Percentiles rank a stretch among this genome's conserved stretches.
phyloP scores from a whole-genome alignment of 2,329 filamentous ascomycete species.

The Fusarium mundagurra region DNA sequence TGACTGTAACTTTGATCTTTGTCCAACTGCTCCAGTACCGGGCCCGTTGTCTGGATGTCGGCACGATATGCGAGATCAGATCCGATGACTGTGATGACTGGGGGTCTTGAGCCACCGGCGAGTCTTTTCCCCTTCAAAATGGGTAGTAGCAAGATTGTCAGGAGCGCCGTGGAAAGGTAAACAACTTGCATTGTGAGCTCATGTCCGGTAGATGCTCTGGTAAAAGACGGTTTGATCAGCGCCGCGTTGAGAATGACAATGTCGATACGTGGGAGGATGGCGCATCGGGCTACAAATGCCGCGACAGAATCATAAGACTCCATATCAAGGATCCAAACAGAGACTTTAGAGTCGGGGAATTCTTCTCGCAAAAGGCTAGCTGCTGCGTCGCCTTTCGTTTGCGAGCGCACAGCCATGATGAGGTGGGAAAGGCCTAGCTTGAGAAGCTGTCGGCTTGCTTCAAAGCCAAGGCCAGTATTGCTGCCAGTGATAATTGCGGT shows the following conservation, averaged over 20 bases:
- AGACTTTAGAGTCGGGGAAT: neutral
- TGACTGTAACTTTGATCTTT: neutral
- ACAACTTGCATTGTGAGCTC: neutral
- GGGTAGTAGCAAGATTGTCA: neutral
- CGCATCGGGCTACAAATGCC: neutral
- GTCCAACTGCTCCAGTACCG: neutral
- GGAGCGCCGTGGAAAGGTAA: neutral
- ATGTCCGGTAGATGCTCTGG: neutral
- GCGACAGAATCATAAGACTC: neutral
- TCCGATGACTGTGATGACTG: neutral
- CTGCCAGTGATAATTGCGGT: neutral
- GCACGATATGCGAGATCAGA: neutral
- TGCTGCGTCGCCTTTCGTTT: neutral
- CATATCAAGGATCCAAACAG: neutral
- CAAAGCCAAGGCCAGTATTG: neutral
- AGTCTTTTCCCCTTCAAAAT: neutral
- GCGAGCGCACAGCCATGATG: neutral
- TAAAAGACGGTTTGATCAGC: neutral
- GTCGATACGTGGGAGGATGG: neutral
- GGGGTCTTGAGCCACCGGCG: rapidly evolving
- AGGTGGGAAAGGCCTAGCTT: neutral
- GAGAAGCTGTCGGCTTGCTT: neutral
- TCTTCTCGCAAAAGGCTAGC: neutral
- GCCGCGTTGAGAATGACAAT: neutral
- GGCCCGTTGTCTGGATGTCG: neutral